Base-by-base conservation (phyloP, 768 basidiomycete species). In the Mycena pura region DNA sequence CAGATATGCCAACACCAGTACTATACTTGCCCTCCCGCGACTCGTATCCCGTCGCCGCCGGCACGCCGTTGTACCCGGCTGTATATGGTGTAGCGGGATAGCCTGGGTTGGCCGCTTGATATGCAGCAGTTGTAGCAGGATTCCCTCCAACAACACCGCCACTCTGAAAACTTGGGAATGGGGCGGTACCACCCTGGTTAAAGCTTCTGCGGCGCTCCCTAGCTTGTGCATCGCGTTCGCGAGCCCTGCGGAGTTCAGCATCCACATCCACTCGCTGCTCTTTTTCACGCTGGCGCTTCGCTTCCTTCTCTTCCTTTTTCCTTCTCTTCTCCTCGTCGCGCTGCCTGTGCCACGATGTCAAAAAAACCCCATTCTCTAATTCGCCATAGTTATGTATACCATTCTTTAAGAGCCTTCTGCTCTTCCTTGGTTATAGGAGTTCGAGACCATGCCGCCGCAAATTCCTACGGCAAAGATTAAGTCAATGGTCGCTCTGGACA, bases 181-280 rank as follows among this genome's bases (percentile, higher is more conserved):
- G 70, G 39, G 72, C 62, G 7, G 72, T 64, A 32, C 74, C 68
- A 9, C 80, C 78, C 39, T 81, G 77, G 59, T 76, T 80, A 70
- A 85, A 82, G 66, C 86, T 88, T 67, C 80, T 83, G 48, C 86
- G 80, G 46, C 85, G 81, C 68, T 87, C 84, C 36, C 78, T 70
- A 15, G 66, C 70, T 44, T 83, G 77, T 5, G 78, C 76, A 68
- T 89, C 87, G 39, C 80, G 78, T 62, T 87, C 88, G 43, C 87
- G 85, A 24, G 83, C 86, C 27, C 78, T 75, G 47, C 82, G 82
- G 27, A 85, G 74, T n/a, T 87, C 85, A 36, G 78, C 76, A 25
- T 88, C 86, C 51, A 81, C 74, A 64, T 83, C 80, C 31, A 70
- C 68, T 50, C 77, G 69, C 24, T 78, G 78, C 63, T 87, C 86